Percentiles rank a stretch among this genome's conserved stretches.
phyloP scores from a whole-genome alignment of 805 yeast species.

The Saturnispora galanensis region DNA sequence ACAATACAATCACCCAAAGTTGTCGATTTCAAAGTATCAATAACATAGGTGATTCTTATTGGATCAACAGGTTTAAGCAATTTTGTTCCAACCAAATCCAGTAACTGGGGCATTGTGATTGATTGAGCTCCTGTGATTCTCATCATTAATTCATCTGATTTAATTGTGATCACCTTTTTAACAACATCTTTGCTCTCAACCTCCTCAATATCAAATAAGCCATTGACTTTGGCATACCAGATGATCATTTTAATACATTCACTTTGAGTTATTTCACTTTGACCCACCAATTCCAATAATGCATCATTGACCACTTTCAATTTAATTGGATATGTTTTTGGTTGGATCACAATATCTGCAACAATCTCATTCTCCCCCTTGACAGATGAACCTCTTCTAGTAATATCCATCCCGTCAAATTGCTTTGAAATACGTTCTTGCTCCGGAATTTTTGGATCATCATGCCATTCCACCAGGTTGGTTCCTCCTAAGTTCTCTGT shows the following conservation, averaged over 20 bases:
- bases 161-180: conserved; percentile 22
- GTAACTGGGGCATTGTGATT: conserved; percentile 60
- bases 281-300: conserved; percentile 64
- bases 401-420: conserved; percentile 86
- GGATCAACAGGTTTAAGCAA: conserved; percentile 76
- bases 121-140: conserved; percentile 40
- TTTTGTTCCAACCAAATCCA: conserved; percentile 55
- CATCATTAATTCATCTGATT: conserved; percentile 36
- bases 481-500: conserved; percentile 17
- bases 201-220: conserved; percentile 27
- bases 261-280: conserved; percentile 72
- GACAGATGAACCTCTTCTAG: conserved; percentile 53
- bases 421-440: conserved; percentile 29
- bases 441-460: conserved; percentile 33
- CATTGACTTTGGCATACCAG: conserved; percentile 28
- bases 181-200: conserved; percentile 12
- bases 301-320: conserved; percentile 51
- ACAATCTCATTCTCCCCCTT: conserved; percentile 40
- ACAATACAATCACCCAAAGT: conserved; percentile 73
- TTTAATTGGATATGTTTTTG: conserved; percentile 63
- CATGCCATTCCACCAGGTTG: conserved; percentile 81
- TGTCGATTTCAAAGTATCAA: conserved; percentile 66
- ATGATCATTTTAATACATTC: conserved; percentile 46
- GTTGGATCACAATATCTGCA: conserved; percentile 69
- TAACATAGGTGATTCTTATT: conserved; percentile 60